Evolutionary conservation across 2,329 filamentous ascomycete genomes (phyloP).

Genomic region (Ilyonectria mors-panacis): DNA sequence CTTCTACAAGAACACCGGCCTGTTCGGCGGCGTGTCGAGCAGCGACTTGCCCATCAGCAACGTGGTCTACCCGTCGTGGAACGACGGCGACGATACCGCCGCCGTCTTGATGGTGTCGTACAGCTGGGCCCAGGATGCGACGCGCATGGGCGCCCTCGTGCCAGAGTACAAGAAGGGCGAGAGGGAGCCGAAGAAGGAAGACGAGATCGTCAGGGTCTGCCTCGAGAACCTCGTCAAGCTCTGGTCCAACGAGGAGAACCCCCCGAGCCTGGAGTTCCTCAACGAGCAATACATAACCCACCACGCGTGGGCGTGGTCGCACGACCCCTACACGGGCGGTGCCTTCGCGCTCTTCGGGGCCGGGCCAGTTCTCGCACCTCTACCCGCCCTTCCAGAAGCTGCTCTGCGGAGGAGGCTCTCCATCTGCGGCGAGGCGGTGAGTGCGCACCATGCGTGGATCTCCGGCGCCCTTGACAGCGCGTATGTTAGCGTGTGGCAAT

Average conservation of each 20-base stretch:
- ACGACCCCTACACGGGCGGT: constrained; percentile 52
- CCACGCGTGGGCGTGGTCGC: constrained; percentile 57
- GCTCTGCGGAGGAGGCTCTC: constrained; percentile 47
- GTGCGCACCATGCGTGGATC: constrained; percentile 58
- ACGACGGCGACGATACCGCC: constrained; percentile 17
- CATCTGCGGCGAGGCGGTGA: constrained; percentile 56
- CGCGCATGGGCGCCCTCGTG: constrained; percentile 33
- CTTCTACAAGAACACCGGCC: constrained; percentile 17
- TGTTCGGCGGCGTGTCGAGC: constrained; percentile 14
- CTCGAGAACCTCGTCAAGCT: constrained; percentile 34
- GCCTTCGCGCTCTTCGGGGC: constrained; percentile 59
- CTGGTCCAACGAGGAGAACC: constrained; percentile 12
- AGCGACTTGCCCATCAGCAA: constrained; percentile 25
- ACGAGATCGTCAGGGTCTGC: constrained; percentile 22
- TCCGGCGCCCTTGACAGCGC: constrained; percentile 55
- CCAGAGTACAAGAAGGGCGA: constrained; percentile 13
- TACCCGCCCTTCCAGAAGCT: constrained; percentile 50
- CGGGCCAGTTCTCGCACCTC: constrained; percentile 56
- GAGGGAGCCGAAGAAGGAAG: constrained; percentile 10
- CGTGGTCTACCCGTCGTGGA: constrained; percentile 33
- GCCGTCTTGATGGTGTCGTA: constrained; percentile 35
- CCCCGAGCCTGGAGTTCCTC: constrained; percentile 15
- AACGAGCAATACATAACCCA: constrained; percentile 37
- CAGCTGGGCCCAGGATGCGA: constrained; percentile 40
- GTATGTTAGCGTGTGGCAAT: constrained; percentile 29